phyloP scores from a whole-genome alignment of 2,329 filamentous ascomycete species.

The Monilinia fructicola region DNA sequence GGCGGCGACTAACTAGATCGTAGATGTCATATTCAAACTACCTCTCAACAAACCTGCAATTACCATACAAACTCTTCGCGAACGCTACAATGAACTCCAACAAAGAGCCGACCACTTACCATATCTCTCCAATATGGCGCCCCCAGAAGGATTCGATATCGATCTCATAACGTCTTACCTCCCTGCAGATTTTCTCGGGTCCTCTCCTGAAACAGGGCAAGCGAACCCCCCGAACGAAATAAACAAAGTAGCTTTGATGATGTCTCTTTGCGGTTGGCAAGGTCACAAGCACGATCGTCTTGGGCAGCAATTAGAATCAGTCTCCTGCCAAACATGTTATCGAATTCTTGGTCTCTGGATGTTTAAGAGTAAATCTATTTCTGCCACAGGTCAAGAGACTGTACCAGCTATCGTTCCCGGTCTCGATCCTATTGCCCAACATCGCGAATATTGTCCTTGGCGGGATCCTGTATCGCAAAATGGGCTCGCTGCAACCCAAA shows the following conservation, averaged over 20 bases:
- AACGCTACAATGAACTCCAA: constrained; percentile 65
- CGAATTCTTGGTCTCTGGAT: constrained; percentile 91
- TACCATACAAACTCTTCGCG: constrained; percentile 57
- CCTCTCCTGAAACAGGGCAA: neutral
- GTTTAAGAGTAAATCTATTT: constrained; percentile 74
- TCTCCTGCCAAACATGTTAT: constrained; percentile 76
- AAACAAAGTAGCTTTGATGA: constrained; percentile 62
- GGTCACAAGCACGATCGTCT: constrained; percentile 43
- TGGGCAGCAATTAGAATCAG: constrained; percentile 46
- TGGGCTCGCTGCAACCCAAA: constrained; percentile 37
- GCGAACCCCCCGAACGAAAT: constrained; percentile 37
- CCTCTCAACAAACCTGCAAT: constrained; percentile 61
- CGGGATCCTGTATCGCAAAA: constrained; percentile 64
- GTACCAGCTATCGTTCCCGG: constrained; percentile 60
- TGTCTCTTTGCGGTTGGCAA: constrained; percentile 77
- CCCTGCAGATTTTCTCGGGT: constrained; percentile 49
- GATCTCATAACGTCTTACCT: constrained; percentile 52
- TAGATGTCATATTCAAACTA: constrained; percentile 60
- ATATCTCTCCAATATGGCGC: constrained; percentile 59
- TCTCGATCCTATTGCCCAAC: constrained; percentile 68
- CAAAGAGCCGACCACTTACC: constrained; percentile 56
- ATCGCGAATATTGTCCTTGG: constrained; percentile 85
- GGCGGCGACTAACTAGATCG: constrained; percentile 22
- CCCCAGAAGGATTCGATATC: constrained; percentile 52
- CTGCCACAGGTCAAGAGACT: constrained; percentile 52